A percentile compares a stretch with the other conserved stretches of the same genome.
Conservation (phyloP, 768 basidiomycete genomes). For the Boletales sp. region DNA sequence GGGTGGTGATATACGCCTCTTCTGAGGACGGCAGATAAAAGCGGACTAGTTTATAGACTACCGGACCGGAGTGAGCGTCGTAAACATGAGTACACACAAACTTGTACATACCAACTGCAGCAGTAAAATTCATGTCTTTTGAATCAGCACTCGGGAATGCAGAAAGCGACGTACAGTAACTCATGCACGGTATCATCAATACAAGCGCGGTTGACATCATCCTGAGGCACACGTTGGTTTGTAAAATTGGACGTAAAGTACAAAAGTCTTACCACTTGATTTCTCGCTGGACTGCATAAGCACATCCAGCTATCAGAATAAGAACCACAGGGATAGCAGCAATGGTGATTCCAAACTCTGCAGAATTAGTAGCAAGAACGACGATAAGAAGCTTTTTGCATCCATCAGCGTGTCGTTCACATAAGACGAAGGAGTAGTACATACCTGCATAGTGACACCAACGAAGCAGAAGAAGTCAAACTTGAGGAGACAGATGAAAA, state of each 20-base stretch:
- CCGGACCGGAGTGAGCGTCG: not conserved
- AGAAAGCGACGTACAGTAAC: slow-evolving; percentile 54
- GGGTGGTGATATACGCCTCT: slow-evolving; percentile 61
- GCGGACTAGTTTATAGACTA: slow-evolving; percentile 83
- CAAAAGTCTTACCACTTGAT: slow-evolving; percentile 59
- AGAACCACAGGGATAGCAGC: slow-evolving; percentile 81
- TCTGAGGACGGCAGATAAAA: slow-evolving; percentile 66
- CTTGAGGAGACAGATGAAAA: slow-evolving; percentile 83
- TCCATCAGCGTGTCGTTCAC: not conserved
- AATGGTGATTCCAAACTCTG: slow-evolving; percentile 80
- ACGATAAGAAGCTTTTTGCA: slow-evolving; percentile 70
- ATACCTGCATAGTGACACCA: slow-evolving; percentile 85
- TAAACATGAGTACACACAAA: not conserved
- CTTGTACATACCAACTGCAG: slow-evolving; percentile 26
- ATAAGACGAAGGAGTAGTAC: slow-evolving; percentile 1
- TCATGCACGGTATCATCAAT: slow-evolving; percentile 73
- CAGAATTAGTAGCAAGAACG: slow-evolving; percentile 57
- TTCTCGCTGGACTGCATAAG: slow-evolving; percentile 72
- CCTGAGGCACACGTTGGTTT: slow-evolving; percentile 26
- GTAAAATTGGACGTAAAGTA: not conserved
- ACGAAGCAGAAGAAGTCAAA: slow-evolving; percentile 88
- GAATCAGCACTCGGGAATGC: slow-evolving; percentile 1
- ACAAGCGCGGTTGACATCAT: slow-evolving; percentile 69
- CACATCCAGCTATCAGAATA: slow-evolving; percentile 59
- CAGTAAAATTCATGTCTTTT: not conserved